These are phyloP conservation scores for Hypomontagnella submonticulosa DNA, from an alignment of 495 filamentous ascomycete species.

Conservation along the genomic window DNA sequence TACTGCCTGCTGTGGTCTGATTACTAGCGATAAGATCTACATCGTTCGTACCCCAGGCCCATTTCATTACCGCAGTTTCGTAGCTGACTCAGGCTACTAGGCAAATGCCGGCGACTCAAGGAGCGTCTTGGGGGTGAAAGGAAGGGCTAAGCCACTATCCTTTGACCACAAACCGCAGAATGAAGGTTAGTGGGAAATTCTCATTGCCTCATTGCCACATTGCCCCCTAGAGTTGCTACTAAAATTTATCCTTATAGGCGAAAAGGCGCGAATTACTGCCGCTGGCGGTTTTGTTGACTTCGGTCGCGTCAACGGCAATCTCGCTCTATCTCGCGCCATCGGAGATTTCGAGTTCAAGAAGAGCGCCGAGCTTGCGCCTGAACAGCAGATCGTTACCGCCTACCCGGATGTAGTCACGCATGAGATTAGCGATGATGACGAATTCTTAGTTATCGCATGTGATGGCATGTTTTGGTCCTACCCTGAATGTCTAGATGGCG, in stretches of 20 bases:
- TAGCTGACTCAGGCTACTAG: constrained; percentile 60
- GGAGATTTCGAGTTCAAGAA: constrained; percentile 99
- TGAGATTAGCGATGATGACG: constrained; percentile 90
- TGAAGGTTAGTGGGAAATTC: constrained; percentile 71
- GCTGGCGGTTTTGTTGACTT: constrained; percentile 99
- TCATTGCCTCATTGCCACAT: neutral
- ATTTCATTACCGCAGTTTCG: neutral
- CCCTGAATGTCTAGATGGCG: constrained; percentile 9
- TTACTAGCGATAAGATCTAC: constrained; percentile 91
- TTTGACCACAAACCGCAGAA: constrained; percentile 99
- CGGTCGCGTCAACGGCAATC: constrained; percentile 96
- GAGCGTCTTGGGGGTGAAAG: constrained; percentile 93
- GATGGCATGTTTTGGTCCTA: constrained; percentile 71
- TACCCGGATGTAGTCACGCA: constrained; percentile 93
- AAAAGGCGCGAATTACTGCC: constrained; percentile 94
- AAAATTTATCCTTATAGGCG: constrained; percentile 66
- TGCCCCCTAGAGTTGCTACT: constrained; percentile 17
- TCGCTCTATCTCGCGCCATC: constrained; percentile 96
- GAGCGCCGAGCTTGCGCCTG: constrained; percentile 92
- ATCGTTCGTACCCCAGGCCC: constrained; percentile 68
- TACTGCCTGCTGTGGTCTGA: constrained; percentile 89
- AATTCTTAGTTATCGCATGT: constrained; percentile 96
- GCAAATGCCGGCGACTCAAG: constrained; percentile 97
- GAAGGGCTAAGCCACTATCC: constrained; percentile 93
- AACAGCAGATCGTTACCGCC: constrained; percentile 97